These are phyloP conservation scores for Lactarius vividus DNA, from an alignment of 768 basidiomycete genomes.

Conservation along the genomic window DNA sequence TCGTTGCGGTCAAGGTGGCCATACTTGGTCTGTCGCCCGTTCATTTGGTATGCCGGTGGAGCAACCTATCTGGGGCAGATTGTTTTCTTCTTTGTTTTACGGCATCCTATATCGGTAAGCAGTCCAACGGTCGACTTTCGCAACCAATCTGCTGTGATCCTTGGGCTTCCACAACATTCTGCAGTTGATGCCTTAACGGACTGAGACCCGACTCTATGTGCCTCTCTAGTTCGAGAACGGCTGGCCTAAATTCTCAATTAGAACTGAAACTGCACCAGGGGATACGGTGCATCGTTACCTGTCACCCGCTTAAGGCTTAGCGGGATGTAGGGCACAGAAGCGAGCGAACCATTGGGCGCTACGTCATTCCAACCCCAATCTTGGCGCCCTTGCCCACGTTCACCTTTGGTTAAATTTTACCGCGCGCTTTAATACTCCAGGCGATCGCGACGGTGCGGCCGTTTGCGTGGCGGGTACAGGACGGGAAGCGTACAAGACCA, in stretches of 20 bases:
- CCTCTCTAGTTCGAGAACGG: background rate
- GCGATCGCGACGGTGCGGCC: background rate
- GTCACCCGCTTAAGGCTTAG: constrained; percentile 9
- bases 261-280: background rate
- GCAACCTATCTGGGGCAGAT: background rate
- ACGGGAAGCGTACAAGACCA: background rate
- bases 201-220: background rate
- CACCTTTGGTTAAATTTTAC: constrained; percentile 1
- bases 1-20: background rate
- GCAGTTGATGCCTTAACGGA: background rate
- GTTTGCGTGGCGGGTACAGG: constrained; percentile 2
- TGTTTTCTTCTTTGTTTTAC: background rate
- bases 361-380: background rate
- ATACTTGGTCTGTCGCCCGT: background rate
- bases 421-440: background rate
- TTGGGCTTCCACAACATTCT: background rate
- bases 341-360: constrained; percentile 4
- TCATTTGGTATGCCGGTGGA: background rate
- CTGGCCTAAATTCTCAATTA: background rate
- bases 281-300: background rate
- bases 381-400: background rate
- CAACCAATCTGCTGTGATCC: background rate
- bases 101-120: background rate
- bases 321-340: constrained; percentile 3
- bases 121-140: background rate